A percentile compares a stretch with the other conserved stretches of the same genome.
phyloP scores from a whole-genome alignment of 2,329 filamentous ascomycete species.

The Pyrenophora teres region DNA sequence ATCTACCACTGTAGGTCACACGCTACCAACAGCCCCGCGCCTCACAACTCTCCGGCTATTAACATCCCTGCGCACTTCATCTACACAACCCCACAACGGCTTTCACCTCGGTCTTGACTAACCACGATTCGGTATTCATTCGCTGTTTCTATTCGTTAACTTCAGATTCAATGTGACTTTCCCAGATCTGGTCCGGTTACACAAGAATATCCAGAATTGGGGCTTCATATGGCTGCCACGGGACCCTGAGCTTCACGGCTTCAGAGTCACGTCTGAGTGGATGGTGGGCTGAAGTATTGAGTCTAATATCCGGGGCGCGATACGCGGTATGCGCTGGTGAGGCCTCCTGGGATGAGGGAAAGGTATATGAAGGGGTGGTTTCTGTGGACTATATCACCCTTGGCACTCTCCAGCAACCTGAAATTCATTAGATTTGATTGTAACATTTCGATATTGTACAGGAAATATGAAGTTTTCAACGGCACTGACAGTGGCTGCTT shows the following conservation, averaged over 20 bases:
- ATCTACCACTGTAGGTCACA: conserved; percentile 9
- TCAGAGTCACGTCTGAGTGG: background rate
- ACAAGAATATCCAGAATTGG: conserved; percentile 21
- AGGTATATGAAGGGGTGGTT: conserved; percentile 13
- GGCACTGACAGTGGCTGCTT: conserved; percentile 21
- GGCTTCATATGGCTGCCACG: conserved; percentile 7
- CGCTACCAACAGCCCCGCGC: conserved; percentile 23
- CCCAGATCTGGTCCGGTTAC: conserved; percentile 10
- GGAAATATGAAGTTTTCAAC: conserved; percentile 30
- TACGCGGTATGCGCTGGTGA: conserved; percentile 7
- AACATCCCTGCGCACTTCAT: conserved; percentile 33
- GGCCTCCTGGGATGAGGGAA: background rate
- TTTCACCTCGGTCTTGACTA: conserved; percentile 26
- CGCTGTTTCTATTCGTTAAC: background rate
- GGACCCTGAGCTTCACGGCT: background rate
- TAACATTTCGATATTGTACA: background rate
- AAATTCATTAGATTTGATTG: background rate
- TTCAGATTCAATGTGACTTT: conserved; percentile 5
- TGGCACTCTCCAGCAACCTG: background rate
- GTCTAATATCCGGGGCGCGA: conserved; percentile 14
- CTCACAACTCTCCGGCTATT: conserved; percentile 27
- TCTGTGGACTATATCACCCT: background rate
- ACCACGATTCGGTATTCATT: conserved; percentile 7
- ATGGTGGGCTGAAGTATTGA: conserved; percentile 2
- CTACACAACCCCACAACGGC: conserved; percentile 21